Conservation (phyloP, 2,329 filamentous ascomycete genomes). For the Dothistroma septosporum region DNA sequence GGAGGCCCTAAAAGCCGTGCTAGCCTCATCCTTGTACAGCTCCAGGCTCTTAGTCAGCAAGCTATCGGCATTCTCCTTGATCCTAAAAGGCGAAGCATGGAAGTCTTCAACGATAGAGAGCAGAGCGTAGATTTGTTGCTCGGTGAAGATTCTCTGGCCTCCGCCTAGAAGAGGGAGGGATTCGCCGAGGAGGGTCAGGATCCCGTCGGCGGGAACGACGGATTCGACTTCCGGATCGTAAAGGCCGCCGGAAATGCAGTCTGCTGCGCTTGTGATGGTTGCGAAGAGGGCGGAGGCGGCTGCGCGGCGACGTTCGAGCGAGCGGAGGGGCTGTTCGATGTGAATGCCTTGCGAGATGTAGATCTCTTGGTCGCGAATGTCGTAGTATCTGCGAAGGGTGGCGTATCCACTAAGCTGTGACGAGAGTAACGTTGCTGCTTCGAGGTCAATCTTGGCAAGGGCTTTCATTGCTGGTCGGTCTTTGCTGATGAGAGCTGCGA, state of each 20-base stretch:
- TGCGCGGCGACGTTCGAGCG: constrained; percentile 61
- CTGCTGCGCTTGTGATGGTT: constrained; percentile 80
- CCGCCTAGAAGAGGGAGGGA: constrained; percentile 70
- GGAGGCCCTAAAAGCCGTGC: constrained; percentile 11
- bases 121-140: constrained; percentile 27
- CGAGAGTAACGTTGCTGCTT: constrained; percentile 78
- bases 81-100: constrained; percentile 22
- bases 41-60: constrained; percentile 25
- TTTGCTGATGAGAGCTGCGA: constrained; percentile 65
- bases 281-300: constrained; percentile 71
- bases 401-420: constrained; percentile 89
- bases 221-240: constrained; percentile 77
- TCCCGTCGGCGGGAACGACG: constrained; percentile 81
- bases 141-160: constrained; percentile 35
- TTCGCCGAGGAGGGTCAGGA: constrained; percentile 80
- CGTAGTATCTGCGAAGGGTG: constrained; percentile 83
- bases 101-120: constrained; percentile 32
- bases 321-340: constrained; percentile 43
- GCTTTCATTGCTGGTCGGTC: constrained; percentile 68
- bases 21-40: constrained; percentile 22
- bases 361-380: constrained; percentile 70
- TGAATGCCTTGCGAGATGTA: constrained; percentile 25
- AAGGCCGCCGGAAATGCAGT: constrained; percentile 85
- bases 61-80: constrained; percentile 29
- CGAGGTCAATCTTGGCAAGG: constrained; percentile 69